Evolutionary conservation across 352 stramenopile genomes (phyloP).

Genomic region (Phytophthora sp.): DNA sequence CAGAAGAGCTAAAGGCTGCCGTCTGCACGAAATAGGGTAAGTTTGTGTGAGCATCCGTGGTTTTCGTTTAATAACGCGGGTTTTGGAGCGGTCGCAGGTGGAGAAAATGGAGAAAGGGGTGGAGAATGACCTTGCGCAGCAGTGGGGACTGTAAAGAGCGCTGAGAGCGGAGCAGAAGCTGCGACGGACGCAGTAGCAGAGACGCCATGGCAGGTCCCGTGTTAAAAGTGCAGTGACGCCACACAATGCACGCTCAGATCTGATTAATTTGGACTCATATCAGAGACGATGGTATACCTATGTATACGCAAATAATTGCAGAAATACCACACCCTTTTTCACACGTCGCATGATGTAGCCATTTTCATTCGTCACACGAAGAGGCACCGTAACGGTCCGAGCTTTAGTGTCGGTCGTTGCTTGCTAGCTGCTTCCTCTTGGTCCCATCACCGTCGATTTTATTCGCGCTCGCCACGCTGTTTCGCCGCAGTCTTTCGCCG

Average conservation of each 20-base stretch:
- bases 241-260: constrained; percentile 10
- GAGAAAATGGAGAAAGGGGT: neutral
- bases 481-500: constrained; percentile 28
- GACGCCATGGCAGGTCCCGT: constrained; percentile 16
- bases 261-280: too few relatives aligned
- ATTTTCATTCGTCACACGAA: neutral
- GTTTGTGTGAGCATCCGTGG: neutral
- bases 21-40: constrained; percentile 11
- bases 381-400: neutral
- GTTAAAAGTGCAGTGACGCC: constrained; percentile 4
- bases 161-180: constrained; percentile 28
- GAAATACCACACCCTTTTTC: too few relatives aligned
- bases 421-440: neutral
- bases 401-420: too few relatives aligned
- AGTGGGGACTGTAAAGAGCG: constrained; percentile 6
- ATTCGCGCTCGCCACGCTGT: constrained; percentile 19
- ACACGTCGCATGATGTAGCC: neutral
- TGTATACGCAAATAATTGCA: too few relatives aligned
- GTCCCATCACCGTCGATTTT: neutral
- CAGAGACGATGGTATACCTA: too few relatives aligned
- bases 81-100: neutral
- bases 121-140: constrained; percentile 24
- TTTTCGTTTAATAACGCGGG: neutral
- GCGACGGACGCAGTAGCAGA: constrained; percentile 29
- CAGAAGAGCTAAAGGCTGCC: constrained; percentile 39